Base-by-base conservation (phyloP, 495 filamentous ascomycete genomes). In the Astrocystis sublimbata region DNA sequence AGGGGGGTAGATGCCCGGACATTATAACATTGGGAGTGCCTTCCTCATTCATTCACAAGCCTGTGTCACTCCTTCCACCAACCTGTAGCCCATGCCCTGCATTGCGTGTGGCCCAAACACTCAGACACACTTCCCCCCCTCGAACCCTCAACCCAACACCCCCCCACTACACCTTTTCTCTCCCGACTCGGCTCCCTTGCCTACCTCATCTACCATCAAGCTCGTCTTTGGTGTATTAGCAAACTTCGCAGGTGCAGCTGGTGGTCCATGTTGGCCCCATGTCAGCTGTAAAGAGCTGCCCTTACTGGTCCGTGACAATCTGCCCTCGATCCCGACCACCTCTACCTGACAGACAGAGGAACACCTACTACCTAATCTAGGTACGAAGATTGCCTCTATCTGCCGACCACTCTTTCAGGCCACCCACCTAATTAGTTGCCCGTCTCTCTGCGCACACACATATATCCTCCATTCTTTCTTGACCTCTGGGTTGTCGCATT, bases 91-190 rank as follows among this genome's bases (percentile, higher is more conserved):
- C 12, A 26, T 56, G 38, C 35, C 43, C 53, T 21, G 41, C 23
- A 28, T 52, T 52, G 49, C 26, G 49, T 35, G 30, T 30, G 35
- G 49, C 23, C 49, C 19, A 56, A 56, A 56, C 53, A 56, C 36
- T 42, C 24, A 43, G 53, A 56, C 41, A 42, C 53, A 36, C 9
- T 21, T 24, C 19, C 24, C 19, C 23, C 13, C 15, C 13, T 23
- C 23, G 4, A n/a, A 46, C 43, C 10, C 21, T 46, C 21, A 24
- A 46, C 40, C 8, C 43, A 38, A 19, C 41, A 23, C 15, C 33
- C 26, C 33, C 46, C 33, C 41, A 23, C 15, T 41, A 57, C 54
- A 45, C 54, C 30, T 35, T 6, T 52, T 17, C n/a, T 21, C 47
- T 51, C 17, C n/a, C n/a, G 12, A 33, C 28, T 52, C 17, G 0